Evolutionary conservation across 73 alveolate genomes (phyloP), one percentile per base, ranked within the genome.

Genomic region (Paramecium bursaria): DNA sequence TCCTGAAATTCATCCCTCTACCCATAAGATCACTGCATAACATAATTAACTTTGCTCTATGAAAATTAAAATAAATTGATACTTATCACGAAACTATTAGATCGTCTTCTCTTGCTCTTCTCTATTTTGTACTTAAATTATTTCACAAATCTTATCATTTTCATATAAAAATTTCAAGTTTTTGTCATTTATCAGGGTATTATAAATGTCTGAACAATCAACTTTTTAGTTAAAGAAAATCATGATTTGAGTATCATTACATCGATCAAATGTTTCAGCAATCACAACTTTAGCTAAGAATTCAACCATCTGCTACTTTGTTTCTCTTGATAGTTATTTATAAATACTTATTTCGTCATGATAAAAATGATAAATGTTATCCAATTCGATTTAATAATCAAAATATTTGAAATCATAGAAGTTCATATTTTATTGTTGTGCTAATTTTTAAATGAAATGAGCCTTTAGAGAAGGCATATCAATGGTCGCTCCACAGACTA

Each of bases 1-100:
- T 67, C 21, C 82, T 67, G 44, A 67, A 67, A 42, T 67, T 67
- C 82, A 67, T 67, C 44, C 82, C 82, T 67, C 82, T 31, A 0
- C 82, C 55, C 82, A 67, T 67, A 21, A 67, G 27, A 67, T 67
- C 82, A 35, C 60, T 39, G 17, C 82, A 67, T 3, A 67, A 67
- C 82, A 67, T 67, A n/a, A 67, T 42, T 42, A n/a, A n/a, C n/a
- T n/a, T n/a, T n/a, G n/a, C n/a, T n/a, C n/a, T n/a, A n/a, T n/a
- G n/a, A n/a, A n/a, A 39, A 39, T 39, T 7, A 7, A 39, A 39
- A 7, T 39, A 39, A 39, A 39, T 11, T 7, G 11, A 39, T 39
- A 39, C 82, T 57, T 19, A 39, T 22, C 11, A 35, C 42, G 15
- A 17, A 67, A 67, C 17, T 67, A 42, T 39, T 67, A 53, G 1